Percentiles rank a stretch among this genome's conserved stretches.
Evolutionary conservation across 2,329 filamentous ascomycete species (phyloP).

Genomic region (Chalaropsis thielavioides): DNA sequence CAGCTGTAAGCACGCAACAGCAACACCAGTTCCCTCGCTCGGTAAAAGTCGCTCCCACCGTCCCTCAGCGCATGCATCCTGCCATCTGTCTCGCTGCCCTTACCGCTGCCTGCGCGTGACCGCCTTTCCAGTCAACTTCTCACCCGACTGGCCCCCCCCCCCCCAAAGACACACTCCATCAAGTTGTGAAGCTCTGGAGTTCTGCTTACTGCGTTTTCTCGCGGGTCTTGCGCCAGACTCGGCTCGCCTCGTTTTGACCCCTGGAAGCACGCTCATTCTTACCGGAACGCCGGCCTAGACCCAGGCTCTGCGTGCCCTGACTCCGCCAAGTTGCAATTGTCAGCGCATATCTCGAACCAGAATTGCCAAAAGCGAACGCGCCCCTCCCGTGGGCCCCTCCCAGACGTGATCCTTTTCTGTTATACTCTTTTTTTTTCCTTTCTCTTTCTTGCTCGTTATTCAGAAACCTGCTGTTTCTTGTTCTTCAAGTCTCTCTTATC

Average conservation of each 20-base stretch:
- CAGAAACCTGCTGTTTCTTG: neutral
- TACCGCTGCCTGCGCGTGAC: neutral
- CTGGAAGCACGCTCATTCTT: neutral
- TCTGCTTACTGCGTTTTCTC: neutral
- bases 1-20: neutral
- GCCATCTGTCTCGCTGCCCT: neutral
- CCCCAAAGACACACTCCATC: neutral
- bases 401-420: neutral
- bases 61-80: neutral
- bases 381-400: neutral
- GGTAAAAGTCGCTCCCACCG: neutral
- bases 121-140: neutral
- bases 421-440: slow-evolving; percentile 1
- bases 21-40: neutral
- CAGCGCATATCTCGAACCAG: neutral
- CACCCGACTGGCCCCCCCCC: neutral
- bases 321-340: neutral
- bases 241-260: slow-evolving; percentile 2
- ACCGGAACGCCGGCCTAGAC: neutral
- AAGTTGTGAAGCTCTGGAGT: neutral
- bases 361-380: neutral
- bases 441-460: neutral
- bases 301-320: neutral
- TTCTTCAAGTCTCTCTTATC: neutral
- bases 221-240: neutral